Base-by-base conservation (phyloP, 2,329 filamentous ascomycete genomes). In the Botrytis porri region DNA sequence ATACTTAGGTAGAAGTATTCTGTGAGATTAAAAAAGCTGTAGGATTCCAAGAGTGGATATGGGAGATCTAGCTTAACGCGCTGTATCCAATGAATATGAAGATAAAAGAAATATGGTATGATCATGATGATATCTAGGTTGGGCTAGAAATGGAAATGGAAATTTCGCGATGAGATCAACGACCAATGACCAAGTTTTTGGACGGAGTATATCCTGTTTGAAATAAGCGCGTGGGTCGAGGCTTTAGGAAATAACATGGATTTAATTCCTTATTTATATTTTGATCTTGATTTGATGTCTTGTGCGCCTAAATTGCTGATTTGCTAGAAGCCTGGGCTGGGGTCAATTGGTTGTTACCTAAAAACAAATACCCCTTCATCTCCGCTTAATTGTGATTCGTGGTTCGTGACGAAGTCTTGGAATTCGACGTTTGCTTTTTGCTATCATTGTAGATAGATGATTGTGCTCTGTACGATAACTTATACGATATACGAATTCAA, bases 171-270 rank as follows among this genome's bases (percentile, higher is more conserved):
- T 22, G 59, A 39, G 22, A 61, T 61, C 35, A 37, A 4, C 6
- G 48, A 4, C n/a, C 51, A 61, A 61, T 61, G 59, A 37, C 59
- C 25, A 39, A 62, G 60, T 62, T 61, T 62, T 61, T 39, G 37
- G 4, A 62, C 60, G 60, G 60, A n/a, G 35, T 62, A 62, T 62
- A 62, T 62, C 60, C 60, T 18, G 35, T 62, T 41, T 62, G 35
- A 62, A 62, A 39, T 62, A 62, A 39, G 60, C 60, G 60, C 60
- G 35, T 39, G 35, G 32, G 22, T 62, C 6, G 35, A 35, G 12
- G 22, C 37, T 57, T 57, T 10, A 39, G 35, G 60, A 41, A n/a
- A 41, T 41, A n/a, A 62, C 22, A 62, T 41, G 60, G 35, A 14
- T 16, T 41, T 62, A 62, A 39, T 62, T 41, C 37, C 10, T 25